Evolutionary conservation across 345 rosid species (phyloP).

Genomic region (Xanthoceras sorbifolium): DNA sequence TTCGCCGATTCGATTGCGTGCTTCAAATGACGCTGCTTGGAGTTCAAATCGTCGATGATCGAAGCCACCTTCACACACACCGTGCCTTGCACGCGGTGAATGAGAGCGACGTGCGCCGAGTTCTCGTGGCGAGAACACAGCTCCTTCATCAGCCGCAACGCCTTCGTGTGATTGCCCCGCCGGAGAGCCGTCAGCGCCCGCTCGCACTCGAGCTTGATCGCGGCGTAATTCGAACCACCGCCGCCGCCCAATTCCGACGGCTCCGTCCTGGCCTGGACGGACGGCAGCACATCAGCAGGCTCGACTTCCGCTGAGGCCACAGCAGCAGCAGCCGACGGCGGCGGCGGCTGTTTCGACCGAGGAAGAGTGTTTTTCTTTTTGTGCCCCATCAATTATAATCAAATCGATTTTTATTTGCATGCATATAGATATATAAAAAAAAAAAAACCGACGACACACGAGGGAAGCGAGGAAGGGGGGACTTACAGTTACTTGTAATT

Average conservation of each 20-base stretch:
- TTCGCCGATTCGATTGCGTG: slow-evolving; percentile 75
- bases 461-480: not conserved
- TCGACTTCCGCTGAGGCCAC: slow-evolving; percentile 27
- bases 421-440: slow-evolving; percentile 22
- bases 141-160: slow-evolving; percentile 87
- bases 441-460: not conserved
- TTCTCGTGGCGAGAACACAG: slow-evolving; percentile 54
- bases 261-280: slow-evolving; percentile 31
- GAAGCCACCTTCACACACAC: slow-evolving; percentile 73
- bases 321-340: slow-evolving; percentile 30
- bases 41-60: slow-evolving; percentile 66
- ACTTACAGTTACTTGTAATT: slow-evolving; percentile 36
- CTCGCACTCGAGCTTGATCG: slow-evolving; percentile 77
- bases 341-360: slow-evolving; percentile 54
- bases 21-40: slow-evolving; percentile 68
- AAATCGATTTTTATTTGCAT: slow-evolving; percentile 39
- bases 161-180: slow-evolving; percentile 84
- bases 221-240: slow-evolving; percentile 33
- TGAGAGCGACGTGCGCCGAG: slow-evolving; percentile 53
- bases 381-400: slow-evolving; percentile 64
- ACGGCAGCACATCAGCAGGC: slow-evolving; percentile 19
- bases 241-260: slow-evolving; percentile 30
- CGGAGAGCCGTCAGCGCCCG: slow-evolving; percentile 78
- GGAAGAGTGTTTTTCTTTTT: slow-evolving; percentile 63
- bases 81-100: slow-evolving; percentile 84